Evolutionary conservation across 495 filamentous ascomycete species (phyloP).

Genomic region (Terfezia boudieri): DNA sequence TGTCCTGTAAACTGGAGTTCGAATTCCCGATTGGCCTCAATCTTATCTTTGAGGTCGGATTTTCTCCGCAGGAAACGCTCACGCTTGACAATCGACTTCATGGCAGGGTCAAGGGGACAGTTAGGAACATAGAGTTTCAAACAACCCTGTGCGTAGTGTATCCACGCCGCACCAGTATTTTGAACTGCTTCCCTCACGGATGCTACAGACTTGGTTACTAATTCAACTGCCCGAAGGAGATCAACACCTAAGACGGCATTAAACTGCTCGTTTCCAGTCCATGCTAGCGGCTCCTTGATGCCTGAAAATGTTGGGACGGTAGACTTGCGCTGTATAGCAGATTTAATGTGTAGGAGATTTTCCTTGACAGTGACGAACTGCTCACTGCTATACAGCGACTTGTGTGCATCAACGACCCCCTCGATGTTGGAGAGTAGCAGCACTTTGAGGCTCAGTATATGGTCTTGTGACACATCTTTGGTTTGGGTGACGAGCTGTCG

Average conservation of each 20-base stretch:
- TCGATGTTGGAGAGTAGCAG: conserved; percentile 8
- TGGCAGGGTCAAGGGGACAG: conserved; percentile 64
- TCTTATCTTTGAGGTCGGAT: conserved; percentile 30
- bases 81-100: conserved; percentile 48
- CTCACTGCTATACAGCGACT: conserved; percentile 7
- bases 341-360: neutral
- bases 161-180: conserved; percentile 29
- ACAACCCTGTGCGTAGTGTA: conserved; percentile 37
- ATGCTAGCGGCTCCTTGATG: neutral
- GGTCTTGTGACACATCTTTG: conserved; percentile 13
- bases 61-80: conserved; percentile 37
- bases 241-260: neutral
- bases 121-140: conserved; percentile 71
- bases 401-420: conserved; percentile 5
- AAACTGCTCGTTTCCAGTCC: neutral
- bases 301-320: neutral
- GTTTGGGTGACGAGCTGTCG: conserved; percentile 15
- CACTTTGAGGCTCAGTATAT: conserved; percentile 5
- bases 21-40: conserved; percentile 39
- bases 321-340: neutral
- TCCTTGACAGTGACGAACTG: conserved; percentile 19
- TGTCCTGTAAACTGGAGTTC: conserved; percentile 47
- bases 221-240: neutral
- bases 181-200: neutral
- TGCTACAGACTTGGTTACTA: neutral